Base-by-base conservation (phyloP, 768 basidiomycete genomes). In the Lyophyllum atratum region DNA sequence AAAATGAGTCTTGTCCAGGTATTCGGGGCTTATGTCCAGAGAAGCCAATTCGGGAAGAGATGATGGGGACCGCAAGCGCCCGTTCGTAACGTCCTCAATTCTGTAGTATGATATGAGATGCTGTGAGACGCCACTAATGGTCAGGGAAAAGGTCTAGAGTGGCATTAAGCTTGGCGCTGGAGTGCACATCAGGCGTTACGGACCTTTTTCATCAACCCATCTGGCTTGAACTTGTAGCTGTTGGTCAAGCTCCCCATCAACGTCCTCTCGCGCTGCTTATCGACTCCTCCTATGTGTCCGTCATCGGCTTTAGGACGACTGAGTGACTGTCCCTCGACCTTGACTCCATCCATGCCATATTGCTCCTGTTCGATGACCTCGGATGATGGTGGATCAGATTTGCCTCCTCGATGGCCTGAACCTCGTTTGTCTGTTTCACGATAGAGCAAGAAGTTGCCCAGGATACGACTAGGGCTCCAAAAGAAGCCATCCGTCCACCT, bases 161-260 rank as follows among this genome's bases (percentile, higher is more conserved):
- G 61, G 49, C 52, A 46, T 59, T 29, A 59, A 58, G 26, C 48
- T 49, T 40, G 54, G 28, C 33, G 43, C 52, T 49, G 26, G 45
- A 39, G 39, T 14, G 19, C 10, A 55, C 15, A 42, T 10, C 26
- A n/a, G 14, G 28, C 12, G 34, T 26, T 15, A 72, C 84, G 63
- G 44, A 94, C 96, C 85, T 98, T 97, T 80, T 98, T 98, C 86
- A 98, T 93, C 71, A 98, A 82, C 7, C 96, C 96, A 55, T 93
- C 89, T 0, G 81, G 72, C 68, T 95, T 96, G 82, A 96, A 98
- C 72, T 93, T 93, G 80, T 91, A 89, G 69, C 85, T 90, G 73
- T 93, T 95, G 9, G 95, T 97, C 66, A 98, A 74, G 66, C 92
- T 94, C 29, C 95, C 95, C 49, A 96, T 84, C 33, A 98, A 80